phyloP scores from a whole-genome alignment of 345 rosid genomes.

The Brassica rapa region DNA sequence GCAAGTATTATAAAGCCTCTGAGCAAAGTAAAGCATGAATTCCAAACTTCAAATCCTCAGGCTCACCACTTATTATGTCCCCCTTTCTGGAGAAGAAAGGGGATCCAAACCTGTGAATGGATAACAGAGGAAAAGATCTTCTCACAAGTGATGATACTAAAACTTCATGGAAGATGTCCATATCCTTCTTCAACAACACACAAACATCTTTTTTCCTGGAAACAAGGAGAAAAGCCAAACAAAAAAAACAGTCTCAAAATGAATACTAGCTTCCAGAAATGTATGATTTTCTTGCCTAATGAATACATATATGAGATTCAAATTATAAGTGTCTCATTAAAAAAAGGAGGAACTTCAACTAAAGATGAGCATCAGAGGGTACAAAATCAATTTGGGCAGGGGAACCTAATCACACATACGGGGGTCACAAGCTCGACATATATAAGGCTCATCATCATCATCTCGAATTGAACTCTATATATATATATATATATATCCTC shows the following conservation, averaged over 20 bases:
- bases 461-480: background rate
- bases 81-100: no score
- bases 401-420: background rate
- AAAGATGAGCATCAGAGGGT: background rate
- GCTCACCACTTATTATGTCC: background rate
- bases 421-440: background rate
- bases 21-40: constrained; percentile 70
- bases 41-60: constrained; percentile 15
- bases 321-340: background rate
- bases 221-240: background rate
- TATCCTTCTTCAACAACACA: constrained; percentile 14
- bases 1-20: constrained; percentile 78
- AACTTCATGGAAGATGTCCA: constrained; percentile 10
- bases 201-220: constrained; percentile 21
- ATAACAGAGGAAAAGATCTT: background rate
- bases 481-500: background rate
- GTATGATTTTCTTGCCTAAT: no score
- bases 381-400: background rate
- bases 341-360: background rate
- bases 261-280: no score
- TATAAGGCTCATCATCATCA: background rate
- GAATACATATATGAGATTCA: background rate
- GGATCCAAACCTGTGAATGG: background rate
- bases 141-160: constrained; percentile 14
- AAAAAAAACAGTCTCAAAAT: background rate